Conservation (phyloP, 768 basidiomycete genomes). For the Sporobolomyces roseus region DNA sequence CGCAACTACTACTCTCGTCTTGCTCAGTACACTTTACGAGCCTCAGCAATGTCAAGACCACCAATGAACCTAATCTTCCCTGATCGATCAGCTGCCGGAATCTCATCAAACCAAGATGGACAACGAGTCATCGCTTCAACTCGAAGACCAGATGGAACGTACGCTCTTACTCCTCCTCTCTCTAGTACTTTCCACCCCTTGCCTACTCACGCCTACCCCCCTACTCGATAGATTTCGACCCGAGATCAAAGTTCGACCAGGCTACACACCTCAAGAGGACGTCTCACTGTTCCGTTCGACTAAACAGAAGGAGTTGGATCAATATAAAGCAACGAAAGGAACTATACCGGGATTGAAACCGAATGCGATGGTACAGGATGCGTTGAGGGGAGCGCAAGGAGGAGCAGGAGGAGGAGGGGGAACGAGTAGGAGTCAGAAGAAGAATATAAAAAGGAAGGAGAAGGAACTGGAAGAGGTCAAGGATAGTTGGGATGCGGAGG, state of each 20-base stretch:
- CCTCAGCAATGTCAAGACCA: background rate
- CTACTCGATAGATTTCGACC: conserved; percentile 16
- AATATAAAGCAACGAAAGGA: background rate
- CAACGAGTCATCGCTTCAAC: conserved; percentile 29
- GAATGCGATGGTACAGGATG: background rate
- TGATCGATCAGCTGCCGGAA: background rate
- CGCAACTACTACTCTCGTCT: background rate
- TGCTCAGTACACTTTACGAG: background rate
- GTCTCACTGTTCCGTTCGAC: conserved; percentile 15
- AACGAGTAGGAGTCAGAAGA: background rate
- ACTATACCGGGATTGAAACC: conserved; percentile 1
- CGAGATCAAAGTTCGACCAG: conserved; percentile 35
- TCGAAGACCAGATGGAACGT: conserved; percentile 30
- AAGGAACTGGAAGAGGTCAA: background rate
- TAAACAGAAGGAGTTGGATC: conserved; percentile 10
- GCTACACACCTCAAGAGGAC: conserved; percentile 37
- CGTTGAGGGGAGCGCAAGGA: background rate
- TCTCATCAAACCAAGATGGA: conserved; percentile 5
- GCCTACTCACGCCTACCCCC: background rate
- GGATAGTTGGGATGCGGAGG: conserved; percentile 13
- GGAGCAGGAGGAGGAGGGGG: background rate
- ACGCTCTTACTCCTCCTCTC: background rate
- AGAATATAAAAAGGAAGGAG: conserved; percentile 10
- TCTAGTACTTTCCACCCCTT: background rate
- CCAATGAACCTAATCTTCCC: conserved; percentile 10